Evolutionary conservation across 768 basidiomycete species (phyloP).

Genomic region (Terana coerulea): DNA sequence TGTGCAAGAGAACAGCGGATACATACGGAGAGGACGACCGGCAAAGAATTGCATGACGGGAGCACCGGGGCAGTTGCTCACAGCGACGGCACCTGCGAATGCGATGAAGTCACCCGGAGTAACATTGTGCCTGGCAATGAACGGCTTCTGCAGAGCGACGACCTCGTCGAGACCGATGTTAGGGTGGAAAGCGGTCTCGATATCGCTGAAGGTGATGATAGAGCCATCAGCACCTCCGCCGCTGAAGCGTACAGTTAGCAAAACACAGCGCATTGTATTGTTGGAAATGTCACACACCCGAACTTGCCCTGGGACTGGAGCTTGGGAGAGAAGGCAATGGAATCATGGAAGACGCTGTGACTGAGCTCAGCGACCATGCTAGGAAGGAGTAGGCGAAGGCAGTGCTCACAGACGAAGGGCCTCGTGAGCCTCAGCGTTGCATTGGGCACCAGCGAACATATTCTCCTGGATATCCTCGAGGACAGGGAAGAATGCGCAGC

Average conservation of each 20-base stretch:
- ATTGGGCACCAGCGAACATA: conserved; percentile 25
- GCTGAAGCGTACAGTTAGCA: background rate
- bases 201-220: conserved; percentile 40
- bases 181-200: conserved; percentile 40
- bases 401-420: conserved; percentile 23
- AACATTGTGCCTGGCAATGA: conserved; percentile 34
- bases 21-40: background rate
- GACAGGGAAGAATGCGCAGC: conserved; percentile 27
- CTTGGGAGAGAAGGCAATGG: conserved; percentile 10
- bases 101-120: conserved; percentile 40
- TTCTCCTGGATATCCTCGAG: conserved; percentile 26
- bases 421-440: conserved; percentile 26
- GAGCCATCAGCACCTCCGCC: conserved; percentile 43
- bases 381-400: too few relatives aligned
- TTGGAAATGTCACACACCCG: conserved; percentile 10
- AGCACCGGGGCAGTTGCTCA: conserved; percentile 27
- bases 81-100: conserved; percentile 25
- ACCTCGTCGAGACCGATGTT: conserved; percentile 40
- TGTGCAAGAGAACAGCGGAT: background rate
- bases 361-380: too few relatives aligned
- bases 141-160: conserved; percentile 26
- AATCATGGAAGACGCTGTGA: conserved; percentile 25
- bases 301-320: conserved; percentile 15
- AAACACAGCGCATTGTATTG: background rate
- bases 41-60: conserved; percentile 22